Base-by-base conservation (phyloP, 192 early-diverging fungal genomes). In the Paraglomus occultum region DNA sequence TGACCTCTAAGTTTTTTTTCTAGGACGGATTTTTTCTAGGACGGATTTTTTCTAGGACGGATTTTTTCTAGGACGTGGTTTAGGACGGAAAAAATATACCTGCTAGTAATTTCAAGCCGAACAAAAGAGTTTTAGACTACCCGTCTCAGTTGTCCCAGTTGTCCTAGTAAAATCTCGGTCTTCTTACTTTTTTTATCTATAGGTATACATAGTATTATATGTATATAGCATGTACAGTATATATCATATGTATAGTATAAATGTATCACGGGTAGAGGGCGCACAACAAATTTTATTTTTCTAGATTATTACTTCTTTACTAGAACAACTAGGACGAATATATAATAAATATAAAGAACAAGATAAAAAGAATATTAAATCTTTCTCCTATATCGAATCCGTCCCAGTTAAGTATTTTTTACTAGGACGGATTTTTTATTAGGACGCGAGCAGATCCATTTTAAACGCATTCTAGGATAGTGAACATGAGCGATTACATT, bases 131-230 rank as follows among this genome's bases (percentile, higher is more conserved):
- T 64, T 64, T 64, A 23, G 54, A 57, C 0, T 57, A 57, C 54
- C 54, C 54, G 22, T 57, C 54, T 17, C 17, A 64, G 45, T 49
- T 49, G 62, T 64, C 45, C 47, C 22, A 64, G 62, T 64, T 64
- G 62, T 64, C 45, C 62, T 64, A 64, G 45, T 64, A 64, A 64
- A 64, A 49, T 64, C 11, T 64, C 45, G 20, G 48, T 64, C 45
- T 64, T 64, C 62, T 64, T 64, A 22, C 20, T 49, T 64, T 64
- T 64, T 64, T 64, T 51, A 64, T 64, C 45, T 64, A 64, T 64
- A 64, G 45, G 62, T 64, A 64, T 64, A 64, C n/a, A 64, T 64
- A 64, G 62, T n/a, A n/a, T n/a, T n/a, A n/a, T n/a, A n/a, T n/a
- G n/a, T n/a, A n/a, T n/a, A n/a, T n/a, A n/a, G n/a, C n/a, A n/a